These are phyloP conservation scores for Malus hybrid DNA, from an alignment of 331 rosid species.

Conservation along the genomic window DNA sequence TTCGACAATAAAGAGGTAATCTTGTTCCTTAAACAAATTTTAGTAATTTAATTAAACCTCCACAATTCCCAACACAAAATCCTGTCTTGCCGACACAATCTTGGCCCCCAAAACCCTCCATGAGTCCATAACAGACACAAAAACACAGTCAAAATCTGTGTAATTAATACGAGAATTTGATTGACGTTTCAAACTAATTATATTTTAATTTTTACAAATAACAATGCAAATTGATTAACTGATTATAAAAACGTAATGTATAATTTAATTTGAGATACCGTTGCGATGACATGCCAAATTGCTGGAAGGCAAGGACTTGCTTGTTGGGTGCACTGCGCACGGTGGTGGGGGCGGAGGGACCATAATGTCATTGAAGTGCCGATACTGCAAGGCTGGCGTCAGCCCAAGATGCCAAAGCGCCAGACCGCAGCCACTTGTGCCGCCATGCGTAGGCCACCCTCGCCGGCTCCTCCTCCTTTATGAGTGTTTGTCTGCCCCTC, in stretches of 20 bases:
- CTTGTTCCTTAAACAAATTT: background rate
- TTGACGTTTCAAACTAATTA: too few relatives aligned
- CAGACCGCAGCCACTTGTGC: background rate
- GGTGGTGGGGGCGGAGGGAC: background rate
- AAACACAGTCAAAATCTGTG: background rate
- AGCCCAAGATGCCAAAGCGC: background rate
- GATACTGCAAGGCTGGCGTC: background rate
- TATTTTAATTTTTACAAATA: too few relatives aligned
- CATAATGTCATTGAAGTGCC: background rate
- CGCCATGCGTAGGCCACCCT: background rate
- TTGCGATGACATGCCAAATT: accelerated
- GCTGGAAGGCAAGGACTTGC: too few relatives aligned
- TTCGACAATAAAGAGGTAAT: background rate
- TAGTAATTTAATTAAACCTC: too few relatives aligned
- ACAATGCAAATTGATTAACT: too few relatives aligned
- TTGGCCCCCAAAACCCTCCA: background rate
- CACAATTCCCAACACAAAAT: background rate
- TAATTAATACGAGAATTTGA: background rate
- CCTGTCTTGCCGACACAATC: slow-evolving; percentile 13
- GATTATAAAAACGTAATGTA: too few relatives aligned
- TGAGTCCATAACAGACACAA: background rate
- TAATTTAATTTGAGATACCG: too few relatives aligned
- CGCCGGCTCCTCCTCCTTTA: too few relatives aligned
- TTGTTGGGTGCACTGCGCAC: too few relatives aligned
- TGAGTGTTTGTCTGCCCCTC: too few relatives aligned